Evolutionary conservation across 2,329 filamentous ascomycete species (phyloP).

Genomic region (Colletotrichum gloeosporioides): DNA sequence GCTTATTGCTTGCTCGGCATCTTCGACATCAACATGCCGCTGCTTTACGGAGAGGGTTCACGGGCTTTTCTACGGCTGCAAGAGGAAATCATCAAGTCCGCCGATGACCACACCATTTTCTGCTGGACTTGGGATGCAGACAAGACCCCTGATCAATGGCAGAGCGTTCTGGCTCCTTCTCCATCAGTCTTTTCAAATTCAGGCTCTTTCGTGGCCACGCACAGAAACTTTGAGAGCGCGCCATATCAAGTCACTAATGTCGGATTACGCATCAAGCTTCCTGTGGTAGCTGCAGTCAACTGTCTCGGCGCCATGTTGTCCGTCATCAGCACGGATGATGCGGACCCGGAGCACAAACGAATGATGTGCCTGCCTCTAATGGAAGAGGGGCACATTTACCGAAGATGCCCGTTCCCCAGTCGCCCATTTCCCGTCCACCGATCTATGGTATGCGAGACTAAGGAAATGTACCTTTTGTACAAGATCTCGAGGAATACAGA

Average conservation of each 20-base stretch:
- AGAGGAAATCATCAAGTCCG: not conserved
- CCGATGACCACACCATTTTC: not conserved
- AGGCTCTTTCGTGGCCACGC: not conserved
- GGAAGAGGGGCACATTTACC: not conserved
- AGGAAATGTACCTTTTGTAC: not conserved
- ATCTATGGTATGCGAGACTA: not conserved
- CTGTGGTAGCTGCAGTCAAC: constrained; percentile 3
- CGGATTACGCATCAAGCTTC: constrained; percentile 4
- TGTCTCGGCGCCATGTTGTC: constrained; percentile 10
- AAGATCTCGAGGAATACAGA: not conserved
- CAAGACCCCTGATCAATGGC: not conserved
- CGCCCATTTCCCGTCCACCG: not conserved
- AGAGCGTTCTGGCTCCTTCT: constrained; percentile 5
- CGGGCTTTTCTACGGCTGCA: constrained; percentile 27
- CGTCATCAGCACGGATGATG: constrained; percentile 12
- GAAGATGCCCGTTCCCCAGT: constrained; percentile 2
- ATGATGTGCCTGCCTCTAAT: constrained; percentile 14
- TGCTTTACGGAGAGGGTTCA: constrained; percentile 30
- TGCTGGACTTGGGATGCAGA: constrained; percentile 24
- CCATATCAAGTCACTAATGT: constrained; percentile 11
- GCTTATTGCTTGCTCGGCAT: constrained; percentile 33
- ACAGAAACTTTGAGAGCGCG: not conserved
- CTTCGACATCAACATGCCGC: constrained; percentile 31
- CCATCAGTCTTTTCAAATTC: constrained; percentile 2
- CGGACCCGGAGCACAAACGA: constrained; percentile 1